Base-by-base conservation (phyloP, 495 filamentous ascomycete genomes). In the Trichoderma erinaceum region DNA sequence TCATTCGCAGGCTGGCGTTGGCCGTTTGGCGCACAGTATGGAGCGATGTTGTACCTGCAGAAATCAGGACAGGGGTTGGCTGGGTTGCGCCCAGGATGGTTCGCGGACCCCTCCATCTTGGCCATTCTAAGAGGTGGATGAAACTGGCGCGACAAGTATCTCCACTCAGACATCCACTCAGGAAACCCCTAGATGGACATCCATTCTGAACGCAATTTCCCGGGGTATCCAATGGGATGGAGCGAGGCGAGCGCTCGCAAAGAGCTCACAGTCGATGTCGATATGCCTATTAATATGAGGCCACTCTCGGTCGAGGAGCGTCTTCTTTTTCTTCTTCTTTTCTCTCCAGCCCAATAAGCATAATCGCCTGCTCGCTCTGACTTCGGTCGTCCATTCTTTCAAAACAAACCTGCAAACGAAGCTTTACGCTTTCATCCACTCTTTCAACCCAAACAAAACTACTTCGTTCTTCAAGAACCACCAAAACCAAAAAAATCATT, bases 361-460 rank as follows among this genome's bases (percentile, higher is more conserved):
- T 79, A 77, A 72, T 77, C 73, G 74, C 75, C 73, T 68, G 73
- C 71, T 73, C 75, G 73, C 69, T 73, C 66, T 79, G 79, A 78
- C 80, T 78, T 82, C 76, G 78, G 80, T 81, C 78, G 78, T 82
- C 80, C 79, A 82, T 75, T 81, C 79, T 81, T 81, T 78, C 69
- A 71, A 76, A 73, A 73, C 74, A 64, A 70, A 70, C 56, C 56
- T 13, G 16, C 56, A 61, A 61, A 61, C 56, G 74, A 74, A 75
- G 71, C 73, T 74, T 76, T 70, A 66, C 69, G 74, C 75, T 78
- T 73, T 70, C 48, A 64, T 66, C 73, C 71, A 73, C 64, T 71
- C 71, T 73, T 73, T 77, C 67, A 70, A 64, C 61, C 52, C 41
- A 67, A 32, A 64, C 11, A 4, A 44, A 46, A 23, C 29, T 4